Conservation (phyloP, 2,329 filamentous ascomycete species). For the Trichoderma sp. region DNA sequence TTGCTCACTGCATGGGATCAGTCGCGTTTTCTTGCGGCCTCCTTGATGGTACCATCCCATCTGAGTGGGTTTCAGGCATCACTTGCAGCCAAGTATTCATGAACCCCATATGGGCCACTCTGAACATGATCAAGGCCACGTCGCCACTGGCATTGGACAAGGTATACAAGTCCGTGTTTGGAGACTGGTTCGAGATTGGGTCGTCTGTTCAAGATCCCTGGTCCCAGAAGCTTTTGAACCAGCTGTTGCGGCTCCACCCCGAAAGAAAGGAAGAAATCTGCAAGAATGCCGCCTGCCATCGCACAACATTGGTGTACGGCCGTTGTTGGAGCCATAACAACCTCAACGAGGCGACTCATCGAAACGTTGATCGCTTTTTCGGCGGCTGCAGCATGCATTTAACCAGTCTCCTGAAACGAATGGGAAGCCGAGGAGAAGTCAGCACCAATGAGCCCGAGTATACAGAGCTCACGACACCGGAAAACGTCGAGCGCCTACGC, state of each 20-base stretch:
- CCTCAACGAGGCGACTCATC: slow-evolving; percentile 66
- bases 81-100: slow-evolving; percentile 64
- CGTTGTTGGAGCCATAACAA: slow-evolving; percentile 64
- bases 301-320: slow-evolving; percentile 61
- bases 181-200: slow-evolving; percentile 58
- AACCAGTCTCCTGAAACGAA: slow-evolving; percentile 57
- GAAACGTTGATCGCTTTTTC: slow-evolving; percentile 62
- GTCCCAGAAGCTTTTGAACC: slow-evolving; percentile 55
- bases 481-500: slow-evolving; percentile 53
- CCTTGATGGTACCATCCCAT: slow-evolving; percentile 61
- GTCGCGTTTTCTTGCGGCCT: slow-evolving; percentile 61
- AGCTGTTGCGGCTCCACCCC: slow-evolving; percentile 60
- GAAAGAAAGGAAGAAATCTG: slow-evolving; percentile 58
- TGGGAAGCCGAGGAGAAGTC: slow-evolving; percentile 54
- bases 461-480: slow-evolving; percentile 48
- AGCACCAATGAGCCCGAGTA: slow-evolving; percentile 54
- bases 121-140: slow-evolving; percentile 59
- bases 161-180: slow-evolving; percentile 50
- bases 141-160: slow-evolving; percentile 52
- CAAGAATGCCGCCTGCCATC: slow-evolving; percentile 62
- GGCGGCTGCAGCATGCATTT: slow-evolving; percentile 63
- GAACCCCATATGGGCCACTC: slow-evolving; percentile 58
- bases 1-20: slow-evolving; percentile 65
- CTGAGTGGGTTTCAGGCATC: slow-evolving; percentile 59
- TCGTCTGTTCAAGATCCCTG: slow-evolving; percentile 46